Evolutionary conservation across 2,329 filamentous ascomycete species (phyloP).

Genomic region (Colletotrichum liaoningense): DNA sequence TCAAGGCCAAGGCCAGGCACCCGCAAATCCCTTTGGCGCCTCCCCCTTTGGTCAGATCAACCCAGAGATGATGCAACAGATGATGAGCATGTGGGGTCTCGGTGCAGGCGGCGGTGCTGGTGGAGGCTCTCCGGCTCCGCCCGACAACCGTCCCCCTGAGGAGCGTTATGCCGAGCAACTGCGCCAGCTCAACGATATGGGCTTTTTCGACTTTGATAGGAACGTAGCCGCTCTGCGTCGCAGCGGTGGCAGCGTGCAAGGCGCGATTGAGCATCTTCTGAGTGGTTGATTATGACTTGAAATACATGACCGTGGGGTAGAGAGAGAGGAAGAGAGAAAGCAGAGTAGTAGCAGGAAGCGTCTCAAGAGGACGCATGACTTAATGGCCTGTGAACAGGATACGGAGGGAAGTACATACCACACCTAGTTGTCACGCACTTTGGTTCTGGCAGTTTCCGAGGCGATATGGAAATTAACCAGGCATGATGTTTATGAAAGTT

Average conservation of each 20-base stretch:
- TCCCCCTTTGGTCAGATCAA: conserved; percentile 56
- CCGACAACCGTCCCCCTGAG: conserved; percentile 90
- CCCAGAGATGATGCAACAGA: conserved; percentile 67
- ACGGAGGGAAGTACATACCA: conserved; percentile 32
- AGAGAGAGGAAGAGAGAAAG: background rate
- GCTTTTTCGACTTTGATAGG: conserved; percentile 95
- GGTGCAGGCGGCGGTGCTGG: conserved; percentile 47
- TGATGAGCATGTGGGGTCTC: conserved; percentile 61
- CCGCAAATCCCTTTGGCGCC: conserved; percentile 52
- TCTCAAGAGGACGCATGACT: background rate
- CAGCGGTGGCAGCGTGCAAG: conserved; percentile 93
- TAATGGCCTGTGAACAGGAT: conserved; percentile 23
- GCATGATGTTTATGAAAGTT: conserved; percentile 29
- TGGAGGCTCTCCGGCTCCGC: conserved; percentile 62
- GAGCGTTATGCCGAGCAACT: conserved; percentile 93
- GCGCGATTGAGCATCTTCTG: conserved; percentile 83
- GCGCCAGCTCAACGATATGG: conserved; percentile 97
- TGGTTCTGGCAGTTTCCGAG: conserved; percentile 27
- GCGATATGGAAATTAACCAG: conserved; percentile 30
- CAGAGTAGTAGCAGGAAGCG: background rate
- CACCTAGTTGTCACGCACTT: conserved; percentile 20
- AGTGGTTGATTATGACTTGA: conserved; percentile 39
- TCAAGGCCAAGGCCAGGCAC: conserved; percentile 40
- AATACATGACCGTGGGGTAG: background rate
- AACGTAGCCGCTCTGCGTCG: conserved; percentile 90